A percentile compares a stretch with the other conserved stretches of the same genome.
phyloP scores from a whole-genome alignment of 345 rosid genomes.

The Eucalyptus virginea region DNA sequence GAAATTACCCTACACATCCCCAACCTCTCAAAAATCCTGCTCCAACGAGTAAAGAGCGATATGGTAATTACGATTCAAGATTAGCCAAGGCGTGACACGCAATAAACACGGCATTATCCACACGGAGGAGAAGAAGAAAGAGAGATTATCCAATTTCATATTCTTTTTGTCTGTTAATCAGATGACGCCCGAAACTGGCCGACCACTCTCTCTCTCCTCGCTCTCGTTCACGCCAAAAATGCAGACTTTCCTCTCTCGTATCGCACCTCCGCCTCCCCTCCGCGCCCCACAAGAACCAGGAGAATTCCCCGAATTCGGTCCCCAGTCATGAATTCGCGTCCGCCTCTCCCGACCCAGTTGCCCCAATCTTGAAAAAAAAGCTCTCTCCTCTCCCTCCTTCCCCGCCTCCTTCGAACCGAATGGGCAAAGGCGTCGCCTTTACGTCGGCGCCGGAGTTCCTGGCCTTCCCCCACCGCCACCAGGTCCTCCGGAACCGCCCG shows the following conservation, averaged over 20 bases:
- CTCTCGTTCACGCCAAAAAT: background rate
- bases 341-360: background rate
- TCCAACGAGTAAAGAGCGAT: background rate
- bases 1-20: background rate
- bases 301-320: background rate
- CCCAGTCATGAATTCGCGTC: background rate
- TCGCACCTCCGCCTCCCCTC: background rate
- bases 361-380: background rate
- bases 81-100: background rate
- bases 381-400: background rate
- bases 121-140: background rate
- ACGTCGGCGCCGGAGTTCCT: background rate
- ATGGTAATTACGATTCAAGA: background rate
- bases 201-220: background rate
- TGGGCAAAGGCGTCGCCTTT: background rate
- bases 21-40: background rate
- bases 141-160: background rate
- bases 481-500: background rate
- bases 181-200: background rate
- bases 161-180: background rate
- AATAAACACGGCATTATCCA: background rate
- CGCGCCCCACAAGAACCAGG: background rate
- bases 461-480: background rate
- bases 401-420: background rate
- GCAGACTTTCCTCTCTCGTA: background rate